phyloP scores from a whole-genome alignment of 1,284 basidiomycete species.

The Heterobasidion parviporum region DNA sequence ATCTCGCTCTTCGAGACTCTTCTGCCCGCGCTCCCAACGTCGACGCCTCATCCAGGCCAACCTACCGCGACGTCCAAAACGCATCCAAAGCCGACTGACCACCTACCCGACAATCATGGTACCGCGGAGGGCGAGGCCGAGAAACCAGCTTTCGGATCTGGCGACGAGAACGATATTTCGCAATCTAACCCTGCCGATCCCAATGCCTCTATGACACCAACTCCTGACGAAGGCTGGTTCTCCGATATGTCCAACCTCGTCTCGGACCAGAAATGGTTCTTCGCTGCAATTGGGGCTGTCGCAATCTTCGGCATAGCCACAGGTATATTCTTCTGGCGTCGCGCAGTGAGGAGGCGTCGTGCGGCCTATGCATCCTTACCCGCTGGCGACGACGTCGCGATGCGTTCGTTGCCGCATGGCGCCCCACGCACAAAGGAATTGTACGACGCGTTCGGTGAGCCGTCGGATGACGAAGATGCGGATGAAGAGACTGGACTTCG shows the following conservation, averaged over 20 bases:
- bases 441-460: conserved; percentile 89
- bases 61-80: conserved; percentile 40
- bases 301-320: conserved; percentile 61
- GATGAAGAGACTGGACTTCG: conserved; percentile 59
- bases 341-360: conserved; percentile 39
- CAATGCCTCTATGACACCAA: conserved; percentile 33
- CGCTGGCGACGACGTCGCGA: conserved; percentile 62
- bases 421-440: conserved; percentile 66
- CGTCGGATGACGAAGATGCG: conserved; percentile 65
- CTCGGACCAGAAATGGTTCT: conserved; percentile 78
- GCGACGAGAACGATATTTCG: conserved; percentile 15
- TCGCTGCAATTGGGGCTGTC: conserved; percentile 66
- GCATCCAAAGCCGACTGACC: conserved; percentile 79
- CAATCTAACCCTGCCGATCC: conserved; percentile 4
- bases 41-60: conserved; percentile 20
- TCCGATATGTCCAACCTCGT: conserved; percentile 72
- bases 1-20: conserved; percentile 48
- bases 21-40: conserved; percentile 38
- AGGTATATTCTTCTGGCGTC: conserved; percentile 65
- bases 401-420: conserved; percentile 48
- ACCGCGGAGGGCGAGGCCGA: conserved; percentile 59
- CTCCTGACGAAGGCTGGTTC: conserved; percentile 84
- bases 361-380: conserved; percentile 65
- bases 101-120: conserved; percentile 83
- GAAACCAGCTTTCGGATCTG: conserved; percentile 51